These are phyloP conservation scores for Penicillium crystallinum DNA, from an alignment of 495 filamentous ascomycete species.

Conservation along the genomic window DNA sequence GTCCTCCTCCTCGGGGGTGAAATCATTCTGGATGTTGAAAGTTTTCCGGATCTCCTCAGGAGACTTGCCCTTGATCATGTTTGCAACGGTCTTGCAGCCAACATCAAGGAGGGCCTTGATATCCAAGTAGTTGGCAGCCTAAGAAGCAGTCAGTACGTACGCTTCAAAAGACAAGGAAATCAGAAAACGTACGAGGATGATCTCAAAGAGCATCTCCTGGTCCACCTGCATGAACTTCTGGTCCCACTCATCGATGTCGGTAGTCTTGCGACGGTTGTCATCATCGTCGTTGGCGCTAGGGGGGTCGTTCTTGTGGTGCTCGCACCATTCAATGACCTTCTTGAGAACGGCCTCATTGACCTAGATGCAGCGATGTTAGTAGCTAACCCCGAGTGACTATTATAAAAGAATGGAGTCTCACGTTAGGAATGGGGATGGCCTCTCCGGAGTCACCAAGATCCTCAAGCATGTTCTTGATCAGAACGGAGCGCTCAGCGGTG, in stretches of 20 bases:
- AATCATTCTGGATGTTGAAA: constrained; percentile 72
- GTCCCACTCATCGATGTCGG: constrained; percentile 99
- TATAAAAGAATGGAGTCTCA: constrained; percentile 34
- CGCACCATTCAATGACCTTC: constrained; percentile 98
- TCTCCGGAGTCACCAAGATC: constrained; percentile 72
- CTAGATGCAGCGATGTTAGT: constrained; percentile 35
- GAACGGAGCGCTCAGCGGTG: constrained; percentile 84
- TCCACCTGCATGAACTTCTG: constrained; percentile 99
- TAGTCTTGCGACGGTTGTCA: constrained; percentile 94
- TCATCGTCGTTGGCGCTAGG: constrained; percentile 78
- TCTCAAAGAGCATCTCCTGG: constrained; percentile 99
- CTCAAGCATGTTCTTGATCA: constrained; percentile 98
- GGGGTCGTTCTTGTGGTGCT: constrained; percentile 86
- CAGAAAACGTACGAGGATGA: constrained; percentile 72
- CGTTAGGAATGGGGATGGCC: constrained; percentile 82
- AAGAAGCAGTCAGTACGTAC: neutral
- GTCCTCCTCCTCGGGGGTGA: constrained; percentile 69
- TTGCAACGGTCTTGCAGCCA: constrained; percentile 65
- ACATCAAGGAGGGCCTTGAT: constrained; percentile 65
- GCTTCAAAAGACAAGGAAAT: neutral
- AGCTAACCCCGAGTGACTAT: no score
- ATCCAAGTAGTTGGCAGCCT: constrained; percentile 69
- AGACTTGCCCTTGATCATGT: constrained; percentile 71
- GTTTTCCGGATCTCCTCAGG: constrained; percentile 72
- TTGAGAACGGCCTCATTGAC: constrained; percentile 89